A percentile compares a stretch with the other conserved stretches of the same genome.
Evolutionary conservation across 2,329 filamentous ascomycete genomes (phyloP).

Genomic region (Cercospora sesami): DNA sequence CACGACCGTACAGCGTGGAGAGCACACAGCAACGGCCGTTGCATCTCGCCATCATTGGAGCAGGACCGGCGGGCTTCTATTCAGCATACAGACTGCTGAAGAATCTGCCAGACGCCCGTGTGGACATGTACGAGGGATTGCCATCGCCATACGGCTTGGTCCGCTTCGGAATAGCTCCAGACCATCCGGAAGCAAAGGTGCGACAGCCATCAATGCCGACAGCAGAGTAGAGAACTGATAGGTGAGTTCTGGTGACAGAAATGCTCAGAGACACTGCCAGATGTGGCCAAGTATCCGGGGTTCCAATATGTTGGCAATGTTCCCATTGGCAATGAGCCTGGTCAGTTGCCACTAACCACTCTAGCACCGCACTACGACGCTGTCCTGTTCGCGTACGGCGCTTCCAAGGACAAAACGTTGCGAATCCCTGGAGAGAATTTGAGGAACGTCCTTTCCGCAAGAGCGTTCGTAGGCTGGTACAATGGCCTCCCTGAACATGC

Average conservation of each 20-base stretch:
- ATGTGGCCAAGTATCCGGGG: slow-evolving; percentile 76
- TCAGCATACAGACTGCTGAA: slow-evolving; percentile 82
- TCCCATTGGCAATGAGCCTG: slow-evolving; percentile 63
- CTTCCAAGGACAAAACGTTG: slow-evolving; percentile 76
- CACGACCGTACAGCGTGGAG: slow-evolving; percentile 31
- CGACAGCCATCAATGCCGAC: slow-evolving; percentile 22
- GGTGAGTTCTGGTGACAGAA: slow-evolving; percentile 59
- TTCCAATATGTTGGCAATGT: slow-evolving; percentile 94
- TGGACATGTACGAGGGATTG: slow-evolving; percentile 96
- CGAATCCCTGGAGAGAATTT: slow-evolving; percentile 78
- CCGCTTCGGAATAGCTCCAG: slow-evolving; percentile 92
- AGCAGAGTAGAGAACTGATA: slow-evolving; percentile 27
- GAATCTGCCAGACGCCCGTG: slow-evolving; percentile 66
- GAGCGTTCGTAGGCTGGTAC: slow-evolving; percentile 97
- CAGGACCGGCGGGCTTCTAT: slow-evolving; percentile 95
- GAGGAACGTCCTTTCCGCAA: slow-evolving; percentile 77
- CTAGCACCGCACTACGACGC: slow-evolving; percentile 86
- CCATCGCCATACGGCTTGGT: slow-evolving; percentile 92
- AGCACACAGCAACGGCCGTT: slow-evolving; percentile 50
- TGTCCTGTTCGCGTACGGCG: slow-evolving; percentile 89
- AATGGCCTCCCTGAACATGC: slow-evolving; percentile 88
- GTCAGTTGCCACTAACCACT: slow-evolving; percentile 61
- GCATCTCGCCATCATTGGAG: slow-evolving; percentile 81
- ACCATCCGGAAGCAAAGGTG: slow-evolving; percentile 98
- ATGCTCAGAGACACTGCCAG: slow-evolving; percentile 88